These are phyloP conservation scores for Fusarium camptoceras DNA, from an alignment of 2,329 filamentous ascomycete species.

Conservation along the genomic window DNA sequence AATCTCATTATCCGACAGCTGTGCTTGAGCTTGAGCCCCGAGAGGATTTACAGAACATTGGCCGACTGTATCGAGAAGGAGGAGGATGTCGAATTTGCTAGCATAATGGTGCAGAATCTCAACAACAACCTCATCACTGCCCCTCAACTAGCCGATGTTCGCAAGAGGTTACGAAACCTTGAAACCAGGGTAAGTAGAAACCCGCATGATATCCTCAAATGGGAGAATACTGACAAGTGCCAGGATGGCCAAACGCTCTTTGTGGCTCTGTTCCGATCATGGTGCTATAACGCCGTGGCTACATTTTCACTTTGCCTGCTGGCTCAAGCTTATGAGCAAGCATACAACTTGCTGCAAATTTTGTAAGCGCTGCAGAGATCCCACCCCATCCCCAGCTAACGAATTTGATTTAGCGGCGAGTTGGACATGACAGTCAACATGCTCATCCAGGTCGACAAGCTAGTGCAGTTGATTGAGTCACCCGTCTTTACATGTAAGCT, in stretches of 20 bases:
- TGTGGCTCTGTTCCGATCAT: conserved; percentile 91
- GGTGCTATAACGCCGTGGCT: conserved; percentile 98
- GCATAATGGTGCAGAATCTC: conserved; percentile 99
- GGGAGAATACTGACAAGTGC: conserved; percentile 13
- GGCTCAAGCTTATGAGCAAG: conserved; percentile 97
- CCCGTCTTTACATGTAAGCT: conserved; percentile 94
- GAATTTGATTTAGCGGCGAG: conserved; percentile 75
- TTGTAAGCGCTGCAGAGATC: conserved; percentile 69
- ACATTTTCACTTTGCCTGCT: conserved; percentile 96
- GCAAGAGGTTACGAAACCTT: conserved; percentile 89
- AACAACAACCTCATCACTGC: conserved; percentile 99
- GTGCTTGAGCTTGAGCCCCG: conserved; percentile 90
- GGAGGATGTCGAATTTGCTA: conserved; percentile 97
- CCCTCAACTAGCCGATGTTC: conserved; percentile 89
- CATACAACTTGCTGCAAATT: conserved; percentile 94
- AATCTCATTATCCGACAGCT: conserved; percentile 97
- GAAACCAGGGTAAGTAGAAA: conserved; percentile 75
- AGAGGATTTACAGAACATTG: conserved; percentile 93
- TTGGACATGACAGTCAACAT: conserved; percentile 99
- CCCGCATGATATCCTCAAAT: neutral
- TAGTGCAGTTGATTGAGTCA: conserved; percentile 95
- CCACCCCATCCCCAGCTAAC: neutral
- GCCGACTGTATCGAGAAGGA: conserved; percentile 98
- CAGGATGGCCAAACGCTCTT: conserved; percentile 96
- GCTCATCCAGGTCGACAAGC: conserved; percentile 97